Percentiles rank a stretch among this genome's conserved stretches.
Evolutionary conservation across 2,329 filamentous ascomycete genomes (phyloP).

Genomic region (Fragosphaeria purpurea): DNA sequence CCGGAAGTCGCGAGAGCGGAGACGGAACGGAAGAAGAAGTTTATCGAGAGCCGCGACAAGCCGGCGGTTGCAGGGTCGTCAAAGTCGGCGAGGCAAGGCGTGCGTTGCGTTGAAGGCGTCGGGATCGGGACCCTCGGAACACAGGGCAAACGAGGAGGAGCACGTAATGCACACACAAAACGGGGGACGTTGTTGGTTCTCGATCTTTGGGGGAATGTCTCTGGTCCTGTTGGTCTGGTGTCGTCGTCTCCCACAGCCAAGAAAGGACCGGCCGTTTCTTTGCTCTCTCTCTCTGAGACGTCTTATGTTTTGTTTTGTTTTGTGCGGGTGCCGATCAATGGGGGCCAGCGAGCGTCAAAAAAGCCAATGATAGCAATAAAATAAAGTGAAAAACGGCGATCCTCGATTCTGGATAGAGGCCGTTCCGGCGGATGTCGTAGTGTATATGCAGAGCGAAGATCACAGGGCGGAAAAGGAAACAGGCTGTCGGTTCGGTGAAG

Average conservation of each 20-base stretch:
- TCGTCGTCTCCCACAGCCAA: neutral
- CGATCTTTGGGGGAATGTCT: neutral
- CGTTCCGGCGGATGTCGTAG: slow-evolving; percentile 1
- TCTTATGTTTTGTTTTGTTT: neutral
- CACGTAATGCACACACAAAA: too few species aligned
- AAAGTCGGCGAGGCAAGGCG: neutral
- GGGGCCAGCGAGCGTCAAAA: too few species aligned
- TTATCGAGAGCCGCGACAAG: too few species aligned
- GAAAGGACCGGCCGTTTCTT: slow-evolving; percentile 1
- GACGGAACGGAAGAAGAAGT: too few species aligned
- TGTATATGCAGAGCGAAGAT: slow-evolving; percentile 3
- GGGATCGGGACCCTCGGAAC: too few species aligned
- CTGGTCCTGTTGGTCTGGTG: too few species aligned
- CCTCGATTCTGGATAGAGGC: neutral
- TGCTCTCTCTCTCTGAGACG: neutral
- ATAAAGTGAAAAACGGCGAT: neutral
- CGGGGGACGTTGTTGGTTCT: neutral
- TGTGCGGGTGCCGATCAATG: slow-evolving; percentile 1
- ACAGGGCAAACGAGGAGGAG: too few species aligned
- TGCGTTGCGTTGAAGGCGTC: too few species aligned
- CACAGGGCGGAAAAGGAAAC: neutral
- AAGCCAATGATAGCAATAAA: too few species aligned
- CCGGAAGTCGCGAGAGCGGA: too few species aligned
- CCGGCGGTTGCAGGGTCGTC: neutral
- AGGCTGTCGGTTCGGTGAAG: too few species aligned